Percentiles rank a stretch among this genome's conserved stretches.
These are phyloP conservation scores for Pythium biforme DNA, from an alignment of 352 stramenopile species.

Conservation along the genomic window DNA sequence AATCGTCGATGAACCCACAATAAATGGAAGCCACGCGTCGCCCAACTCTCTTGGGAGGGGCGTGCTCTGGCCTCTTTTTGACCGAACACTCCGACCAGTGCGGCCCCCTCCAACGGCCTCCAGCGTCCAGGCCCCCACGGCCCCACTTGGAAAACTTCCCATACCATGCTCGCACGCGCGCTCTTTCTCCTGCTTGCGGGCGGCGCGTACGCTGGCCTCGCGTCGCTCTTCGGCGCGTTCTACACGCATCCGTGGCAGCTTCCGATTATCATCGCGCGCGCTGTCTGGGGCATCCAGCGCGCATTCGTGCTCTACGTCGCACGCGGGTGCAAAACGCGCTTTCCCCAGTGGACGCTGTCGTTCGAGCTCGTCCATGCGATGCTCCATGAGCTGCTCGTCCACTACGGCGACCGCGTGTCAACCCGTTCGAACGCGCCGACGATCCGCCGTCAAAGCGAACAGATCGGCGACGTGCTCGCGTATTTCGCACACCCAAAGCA, in stretches of 20 bases:
- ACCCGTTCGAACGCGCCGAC: background rate
- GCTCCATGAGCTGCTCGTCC: constrained; percentile 18
- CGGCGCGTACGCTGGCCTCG: background rate
- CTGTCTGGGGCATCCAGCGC: background rate
- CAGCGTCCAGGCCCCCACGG: no score
- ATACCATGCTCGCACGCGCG: no score
- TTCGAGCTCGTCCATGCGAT: constrained; percentile 30
- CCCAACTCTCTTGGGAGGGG: no score
- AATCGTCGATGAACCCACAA: no score
- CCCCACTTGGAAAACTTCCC: no score
- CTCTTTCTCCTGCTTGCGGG: background rate
- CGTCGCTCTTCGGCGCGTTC: constrained; percentile 12
- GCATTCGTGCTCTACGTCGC: constrained; percentile 10
- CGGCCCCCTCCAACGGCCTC: no score
- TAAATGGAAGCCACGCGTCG: no score
- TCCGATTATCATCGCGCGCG: background rate
- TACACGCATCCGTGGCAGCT: constrained; percentile 11
- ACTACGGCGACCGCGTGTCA: constrained; percentile 19
- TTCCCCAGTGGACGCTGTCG: constrained; percentile 44
- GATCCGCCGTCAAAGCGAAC: constrained; percentile 7
- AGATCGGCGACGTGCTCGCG: background rate
- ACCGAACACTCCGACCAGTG: no score
- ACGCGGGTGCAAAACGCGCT: constrained; percentile 36
- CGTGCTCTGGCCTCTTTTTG: no score
- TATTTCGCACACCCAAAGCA: constrained; percentile 9